phyloP scores from a whole-genome alignment of 306 rosid species.

The Trifolium pratense region DNA sequence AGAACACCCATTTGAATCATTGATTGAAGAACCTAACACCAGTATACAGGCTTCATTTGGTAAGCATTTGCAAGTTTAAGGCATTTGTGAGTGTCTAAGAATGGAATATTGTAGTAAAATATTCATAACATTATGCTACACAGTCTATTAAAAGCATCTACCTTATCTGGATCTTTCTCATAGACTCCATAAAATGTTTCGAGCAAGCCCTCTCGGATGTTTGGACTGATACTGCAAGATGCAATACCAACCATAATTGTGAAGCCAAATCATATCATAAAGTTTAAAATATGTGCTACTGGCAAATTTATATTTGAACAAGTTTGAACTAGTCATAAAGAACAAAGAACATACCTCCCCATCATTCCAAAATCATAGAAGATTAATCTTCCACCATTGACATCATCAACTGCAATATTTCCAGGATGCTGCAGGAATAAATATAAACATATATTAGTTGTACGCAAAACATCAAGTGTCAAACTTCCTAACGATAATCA shows the following conservation, averaged over 20 bases:
- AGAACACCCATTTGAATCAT: conserved; percentile 99
- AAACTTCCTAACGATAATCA: conserved; percentile 36
- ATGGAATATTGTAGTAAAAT: conserved; percentile 23
- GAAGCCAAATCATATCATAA: conserved; percentile 33
- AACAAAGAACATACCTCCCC: conserved; percentile 77
- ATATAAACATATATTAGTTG: conserved; percentile 22
- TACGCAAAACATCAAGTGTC: not conserved
- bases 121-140: conserved; percentile 32
- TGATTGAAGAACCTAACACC: conserved; percentile 89
- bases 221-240: conserved; percentile 83
- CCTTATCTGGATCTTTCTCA: conserved; percentile 98
- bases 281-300: conserved; percentile 28
- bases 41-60: conserved; percentile 41
- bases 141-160: conserved; percentile 47
- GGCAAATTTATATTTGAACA: conserved; percentile 4
- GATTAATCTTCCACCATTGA: conserved; percentile 98
- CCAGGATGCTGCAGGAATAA: conserved; percentile 86
- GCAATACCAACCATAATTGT: conserved; percentile 33
- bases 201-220: conserved; percentile 93
- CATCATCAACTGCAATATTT: conserved; percentile 97
- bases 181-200: conserved; percentile 92
- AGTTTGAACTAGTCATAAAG: conserved; percentile 34
- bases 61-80: conserved; percentile 32
- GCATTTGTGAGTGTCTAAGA: conserved; percentile 15
- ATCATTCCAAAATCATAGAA: conserved; percentile 99